Conservation (phyloP, 345 rosid genomes). For the Acer yangbiense region DNA sequence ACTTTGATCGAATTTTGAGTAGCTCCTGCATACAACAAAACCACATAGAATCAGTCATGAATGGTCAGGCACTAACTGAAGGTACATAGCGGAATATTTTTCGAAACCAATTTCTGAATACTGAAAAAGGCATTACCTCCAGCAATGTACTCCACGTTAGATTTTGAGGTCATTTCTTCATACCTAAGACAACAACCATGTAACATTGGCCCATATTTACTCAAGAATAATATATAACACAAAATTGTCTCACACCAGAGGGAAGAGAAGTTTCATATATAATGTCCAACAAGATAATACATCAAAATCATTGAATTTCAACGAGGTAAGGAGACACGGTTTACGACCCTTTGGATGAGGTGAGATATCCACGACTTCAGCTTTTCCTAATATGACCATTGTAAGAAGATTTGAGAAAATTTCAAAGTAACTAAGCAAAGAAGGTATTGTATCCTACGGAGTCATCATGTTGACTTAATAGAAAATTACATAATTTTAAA, state of each 20-base stretch:
- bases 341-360: not conserved
- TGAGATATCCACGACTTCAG: not conserved
- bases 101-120: not conserved
- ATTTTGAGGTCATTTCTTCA: conserved; percentile 46
- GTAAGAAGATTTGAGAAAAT: not conserved
- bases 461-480: too few relatives aligned
- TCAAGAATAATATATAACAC: not conserved
- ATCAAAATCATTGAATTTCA: not conserved
- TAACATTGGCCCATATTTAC: not conserved
- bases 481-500: not conserved
- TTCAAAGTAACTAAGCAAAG: not conserved
- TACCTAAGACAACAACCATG: conserved; percentile 43
- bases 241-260: not conserved
- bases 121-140: conserved; percentile 50
- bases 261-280: not conserved
- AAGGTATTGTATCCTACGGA: not conserved
- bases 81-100: not conserved
- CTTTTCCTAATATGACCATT: not conserved
- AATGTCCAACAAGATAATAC: not conserved
- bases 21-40: conserved; percentile 44
- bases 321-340: not conserved
- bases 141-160: conserved; percentile 64
- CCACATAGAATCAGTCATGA: not conserved
- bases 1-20: conserved; percentile 96
- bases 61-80: not conserved